A percentile compares a stretch with the other conserved stretches of the same genome.
These are phyloP conservation scores for Geotrichum fermentans DNA, from an alignment of 1,139 yeast genomes.

Conservation along the genomic window DNA sequence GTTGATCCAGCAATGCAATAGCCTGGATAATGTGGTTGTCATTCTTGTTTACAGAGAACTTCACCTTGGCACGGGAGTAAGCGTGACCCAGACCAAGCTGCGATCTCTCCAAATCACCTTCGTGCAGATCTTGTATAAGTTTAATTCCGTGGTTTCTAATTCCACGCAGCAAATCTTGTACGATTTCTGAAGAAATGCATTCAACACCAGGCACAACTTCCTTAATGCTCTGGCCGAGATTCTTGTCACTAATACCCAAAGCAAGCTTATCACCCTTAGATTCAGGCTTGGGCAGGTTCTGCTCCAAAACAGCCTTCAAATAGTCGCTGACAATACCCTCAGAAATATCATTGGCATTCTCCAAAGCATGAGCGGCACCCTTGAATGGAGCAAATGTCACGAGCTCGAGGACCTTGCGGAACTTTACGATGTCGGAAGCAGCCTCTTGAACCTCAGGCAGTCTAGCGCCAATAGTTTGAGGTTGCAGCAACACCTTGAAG, in stretches of 20 bases:
- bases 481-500: slow-evolving; percentile 89
- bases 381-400: slow-evolving; percentile 97
- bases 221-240: slow-evolving; percentile 94
- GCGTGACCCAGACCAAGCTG: slow-evolving; percentile 99
- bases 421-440: slow-evolving; percentile 76
- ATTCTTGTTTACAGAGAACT: slow-evolving; percentile 96
- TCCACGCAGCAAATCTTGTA: slow-evolving; percentile 93
- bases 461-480: slow-evolving; percentile 89
- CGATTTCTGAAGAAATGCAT: slow-evolving; percentile 84
- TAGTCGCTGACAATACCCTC: slow-evolving; percentile 95
- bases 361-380: slow-evolving; percentile 98
- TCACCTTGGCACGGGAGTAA: slow-evolving; percentile 96
- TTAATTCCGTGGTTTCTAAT: slow-evolving; percentile 86
- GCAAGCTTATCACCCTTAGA: slow-evolving; percentile 55
- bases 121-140: slow-evolving; percentile 83
- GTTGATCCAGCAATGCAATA: slow-evolving; percentile 90
- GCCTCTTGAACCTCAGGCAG: slow-evolving; percentile 93
- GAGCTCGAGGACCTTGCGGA: slow-evolving; percentile 88
- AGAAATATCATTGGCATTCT: slow-evolving; percentile 94
- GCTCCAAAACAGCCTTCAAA: slow-evolving; percentile 80
- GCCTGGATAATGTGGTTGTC: slow-evolving; percentile 99
- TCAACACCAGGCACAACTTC: slow-evolving; percentile 84
- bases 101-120: slow-evolving; percentile 95
- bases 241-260: slow-evolving; percentile 89
- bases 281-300: slow-evolving; percentile 84